Evolutionary conservation across 352 stramenopile species (phyloP).

Genomic region (Phytophthora agathidicida): DNA sequence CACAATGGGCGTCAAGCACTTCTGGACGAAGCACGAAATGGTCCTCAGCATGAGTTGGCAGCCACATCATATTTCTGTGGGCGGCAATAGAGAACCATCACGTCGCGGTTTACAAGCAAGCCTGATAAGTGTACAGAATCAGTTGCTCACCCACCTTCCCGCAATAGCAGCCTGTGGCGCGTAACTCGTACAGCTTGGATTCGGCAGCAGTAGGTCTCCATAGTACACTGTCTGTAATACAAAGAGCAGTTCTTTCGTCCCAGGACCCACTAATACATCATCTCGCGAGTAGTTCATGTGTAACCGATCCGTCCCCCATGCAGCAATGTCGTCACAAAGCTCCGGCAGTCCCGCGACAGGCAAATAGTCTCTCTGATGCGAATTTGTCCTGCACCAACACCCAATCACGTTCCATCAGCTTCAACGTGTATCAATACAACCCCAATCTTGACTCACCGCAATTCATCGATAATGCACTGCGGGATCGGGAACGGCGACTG

Average conservation of each 20-base stretch:
- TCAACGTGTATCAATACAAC: neutral
- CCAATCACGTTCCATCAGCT: neutral
- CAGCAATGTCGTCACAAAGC: slow-evolving; percentile 80
- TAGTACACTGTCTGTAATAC: slow-evolving; percentile 91
- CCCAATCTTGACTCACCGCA: slow-evolving; percentile 49
- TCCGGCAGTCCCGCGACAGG: slow-evolving; percentile 76
- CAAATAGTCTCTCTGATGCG: slow-evolving; percentile 85
- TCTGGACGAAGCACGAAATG: slow-evolving; percentile 82
- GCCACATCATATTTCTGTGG: slow-evolving; percentile 87
- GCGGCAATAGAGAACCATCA: neutral
- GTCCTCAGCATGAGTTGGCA: slow-evolving; percentile 79
- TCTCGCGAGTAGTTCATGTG: slow-evolving; percentile 72
- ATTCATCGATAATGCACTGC: slow-evolving; percentile 88
- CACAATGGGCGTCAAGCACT: slow-evolving; percentile 81
- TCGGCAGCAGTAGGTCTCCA: slow-evolving; percentile 82
- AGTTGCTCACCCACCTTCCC: slow-evolving; percentile 60
- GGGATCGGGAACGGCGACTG: slow-evolving; percentile 89
- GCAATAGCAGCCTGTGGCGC: slow-evolving; percentile 86
- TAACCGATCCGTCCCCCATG: slow-evolving; percentile 63
- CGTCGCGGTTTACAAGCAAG: neutral
- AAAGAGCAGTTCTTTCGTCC: slow-evolving; percentile 90
- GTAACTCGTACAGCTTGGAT: slow-evolving; percentile 88
- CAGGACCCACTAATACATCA: slow-evolving; percentile 85
- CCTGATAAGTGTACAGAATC: neutral
- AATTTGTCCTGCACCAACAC: slow-evolving; percentile 56